Percentiles rank a stretch among this genome's conserved stretches.
These are phyloP conservation scores for Funneliformis mosseae DNA, from an alignment of 192 early-diverging fungal genomes.

Conservation along the genomic window DNA sequence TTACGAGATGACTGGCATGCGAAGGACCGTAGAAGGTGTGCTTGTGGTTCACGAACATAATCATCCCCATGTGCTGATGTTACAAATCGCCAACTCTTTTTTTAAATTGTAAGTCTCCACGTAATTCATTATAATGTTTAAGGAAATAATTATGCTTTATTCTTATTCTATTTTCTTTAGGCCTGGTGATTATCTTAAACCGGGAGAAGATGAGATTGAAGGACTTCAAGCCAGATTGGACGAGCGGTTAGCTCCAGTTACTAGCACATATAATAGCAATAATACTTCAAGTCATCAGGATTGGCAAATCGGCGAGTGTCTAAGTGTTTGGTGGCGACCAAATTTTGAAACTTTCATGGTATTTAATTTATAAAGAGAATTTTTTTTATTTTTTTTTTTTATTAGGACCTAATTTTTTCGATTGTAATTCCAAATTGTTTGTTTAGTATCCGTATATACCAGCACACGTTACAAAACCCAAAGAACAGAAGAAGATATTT, in stretches of 20 bases:
- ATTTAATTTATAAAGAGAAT: constrained; percentile 16
- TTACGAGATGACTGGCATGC: constrained; percentile 65
- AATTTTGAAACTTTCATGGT: constrained; percentile 81
- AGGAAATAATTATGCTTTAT: neutral
- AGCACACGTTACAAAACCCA: constrained; percentile 76
- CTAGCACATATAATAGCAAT: constrained; percentile 29
- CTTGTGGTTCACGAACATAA: constrained; percentile 78
- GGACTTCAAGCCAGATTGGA: constrained; percentile 66
- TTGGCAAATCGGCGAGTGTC: constrained; percentile 76
- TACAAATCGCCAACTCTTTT: constrained; percentile 73
- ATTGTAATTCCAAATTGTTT: constrained; percentile 2
- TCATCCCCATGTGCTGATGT: constrained; percentile 79
- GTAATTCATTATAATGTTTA: neutral
- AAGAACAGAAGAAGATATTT: constrained; percentile 76
- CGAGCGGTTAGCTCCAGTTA: constrained; percentile 56
- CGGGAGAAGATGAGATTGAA: constrained; percentile 74
- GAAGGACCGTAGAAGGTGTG: constrained; percentile 71
- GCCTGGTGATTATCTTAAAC: constrained; percentile 71
- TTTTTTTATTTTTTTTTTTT: neutral
- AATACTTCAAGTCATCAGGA: constrained; percentile 43
- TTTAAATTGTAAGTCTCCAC: constrained; percentile 65
- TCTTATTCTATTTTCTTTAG: constrained; percentile 38
- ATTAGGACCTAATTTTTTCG: neutral
- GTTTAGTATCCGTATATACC: constrained; percentile 77
- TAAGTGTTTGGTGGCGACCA: constrained; percentile 74